Base-by-base conservation (phyloP, 768 basidiomycete species). In the Termitomyces heimii region DNA sequence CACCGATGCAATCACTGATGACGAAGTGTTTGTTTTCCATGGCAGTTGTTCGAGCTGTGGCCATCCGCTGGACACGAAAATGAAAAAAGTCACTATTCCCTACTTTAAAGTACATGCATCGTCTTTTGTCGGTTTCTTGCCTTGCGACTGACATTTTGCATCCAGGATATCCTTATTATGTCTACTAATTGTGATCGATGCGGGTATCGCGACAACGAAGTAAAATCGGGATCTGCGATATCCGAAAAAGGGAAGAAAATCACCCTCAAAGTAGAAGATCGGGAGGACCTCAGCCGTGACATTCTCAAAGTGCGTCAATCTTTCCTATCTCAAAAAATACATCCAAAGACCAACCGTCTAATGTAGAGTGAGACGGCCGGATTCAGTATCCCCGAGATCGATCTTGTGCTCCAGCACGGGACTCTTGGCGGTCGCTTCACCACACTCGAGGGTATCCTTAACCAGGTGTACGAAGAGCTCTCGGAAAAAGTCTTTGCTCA, bases 361-460 rank as follows among this genome's bases (percentile, higher is more conserved):
- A 6, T 43, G 6, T 64, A 98, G 94, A 96, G 94, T 66, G 96
- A 99, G 67, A 94, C 91, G 0, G 90, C 90, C 18, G 94, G 94
- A 18, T 76, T 99, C 31, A 77, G 73, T 4, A 92, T 99, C 44
- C 95, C 97, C 3, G 97, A 99, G 67, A 97, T 98, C 61, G 92
- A 98, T 53, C 85, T 99, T 8, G 83, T 86, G 12, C 83, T 99
- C 5, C 87, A 92, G 43, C 85, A 92, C 18, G 97, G 97, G 5
- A 98, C 97, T 0, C 83, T 99, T 3, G 97, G 97, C 13, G 97
- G 97, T 9, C 83, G 97, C 10, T 99, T 99, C 76, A 99, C 97
- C 0, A 99, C 97, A 0, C 78, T 98, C 22, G 97, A 99, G 71
- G 97, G 97, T 22, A 87, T 98, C 54, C 78, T 99, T 35, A 82